Base-by-base conservation (phyloP, 139 green algal genomes). In the Asterochloris erici region DNA sequence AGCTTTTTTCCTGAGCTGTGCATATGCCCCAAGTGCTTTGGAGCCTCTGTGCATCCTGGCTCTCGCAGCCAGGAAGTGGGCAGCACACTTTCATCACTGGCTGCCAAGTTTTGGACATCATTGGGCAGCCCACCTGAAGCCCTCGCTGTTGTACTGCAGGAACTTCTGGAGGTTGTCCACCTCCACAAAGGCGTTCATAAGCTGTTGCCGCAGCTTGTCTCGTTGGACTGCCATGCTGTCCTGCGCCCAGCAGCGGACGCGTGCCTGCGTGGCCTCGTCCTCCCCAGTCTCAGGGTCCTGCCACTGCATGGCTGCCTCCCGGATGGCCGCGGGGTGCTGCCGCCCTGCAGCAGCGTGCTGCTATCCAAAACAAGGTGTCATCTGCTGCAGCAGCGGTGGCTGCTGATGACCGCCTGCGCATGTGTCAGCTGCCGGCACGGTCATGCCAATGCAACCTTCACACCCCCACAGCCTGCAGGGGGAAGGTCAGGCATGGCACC, bases 81-180 rank as follows among this genome's bases (percentile, higher is more conserved):
- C 66, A 71, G 66, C 21, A 10, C 19, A 71, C 10, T 24, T 2
- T 71, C 2, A 14, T 70, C 64, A 70, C 64, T 70, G 16, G 16
- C 64, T 70, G 14, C 64, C 14, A 24, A 14, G 15, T 70, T 21
- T 71, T 71, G 66, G 9, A 71, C 29, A 38, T 15, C 70, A 75
- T 38, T 0, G 10, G 28, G 21, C 10, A 4, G 90, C 88, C 84
- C 92, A 94, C n/a, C 91, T 81, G 82, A 95, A 93, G 28, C 92
- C 92, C 28, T 90, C 87, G 60, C 84, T 81, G 86, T 95, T 95
- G 15, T 90, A 77, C n/a, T 89, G 70, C 14, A 91, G 74, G 74
- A 89, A 95, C 54, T 91, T 86, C 23, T 74, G 27, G 28, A 94
- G 86, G 79, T 88, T 86, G 71, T 89, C 82, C 19, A 84, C 63